phyloP scores from a whole-genome alignment of 2,329 filamentous ascomycete species.

The Chaetomium globosum region DNA sequence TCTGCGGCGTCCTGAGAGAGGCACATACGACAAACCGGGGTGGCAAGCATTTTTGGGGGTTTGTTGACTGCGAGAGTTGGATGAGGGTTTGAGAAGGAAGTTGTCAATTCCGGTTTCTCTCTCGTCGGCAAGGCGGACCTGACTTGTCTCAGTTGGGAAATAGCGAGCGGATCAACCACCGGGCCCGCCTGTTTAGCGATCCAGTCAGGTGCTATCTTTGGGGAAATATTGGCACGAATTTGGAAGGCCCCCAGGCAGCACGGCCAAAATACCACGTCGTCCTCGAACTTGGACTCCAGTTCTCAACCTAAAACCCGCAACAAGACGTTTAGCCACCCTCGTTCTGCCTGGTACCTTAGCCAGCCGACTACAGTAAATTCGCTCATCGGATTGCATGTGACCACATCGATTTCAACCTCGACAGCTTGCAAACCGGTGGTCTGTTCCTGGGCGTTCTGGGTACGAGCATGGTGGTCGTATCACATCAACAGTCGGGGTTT shows the following conservation, averaged over 20 bases:
- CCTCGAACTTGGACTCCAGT: slow-evolving; percentile 5
- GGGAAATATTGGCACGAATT: slow-evolving; percentile 17
- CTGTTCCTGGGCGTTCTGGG: background rate
- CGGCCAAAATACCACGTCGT: slow-evolving; percentile 17
- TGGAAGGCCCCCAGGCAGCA: slow-evolving; percentile 24
- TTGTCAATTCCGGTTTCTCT: background rate
- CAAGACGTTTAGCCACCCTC: background rate
- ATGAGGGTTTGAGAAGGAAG: background rate
- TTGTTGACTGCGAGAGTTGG: background rate
- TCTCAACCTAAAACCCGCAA: background rate
- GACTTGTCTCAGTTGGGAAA: slow-evolving; percentile 6
- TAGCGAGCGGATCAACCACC: slow-evolving; percentile 2
- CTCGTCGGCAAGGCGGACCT: background rate
- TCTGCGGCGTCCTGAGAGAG: slow-evolving; percentile 10
- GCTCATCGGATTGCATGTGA: background rate
- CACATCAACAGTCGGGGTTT: background rate
- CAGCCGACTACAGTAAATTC: background rate
- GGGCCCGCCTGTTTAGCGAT: slow-evolving; percentile 21
- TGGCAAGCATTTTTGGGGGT: background rate
- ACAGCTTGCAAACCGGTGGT: background rate
- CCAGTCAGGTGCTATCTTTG: background rate
- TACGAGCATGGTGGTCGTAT: too few species aligned
- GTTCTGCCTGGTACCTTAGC: slow-evolving; percentile 8
- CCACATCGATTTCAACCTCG: background rate
- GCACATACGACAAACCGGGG: background rate